Evolutionary conservation across 2,329 filamentous ascomycete species (phyloP).

Genomic region (Coleophoma crateriformis): DNA sequence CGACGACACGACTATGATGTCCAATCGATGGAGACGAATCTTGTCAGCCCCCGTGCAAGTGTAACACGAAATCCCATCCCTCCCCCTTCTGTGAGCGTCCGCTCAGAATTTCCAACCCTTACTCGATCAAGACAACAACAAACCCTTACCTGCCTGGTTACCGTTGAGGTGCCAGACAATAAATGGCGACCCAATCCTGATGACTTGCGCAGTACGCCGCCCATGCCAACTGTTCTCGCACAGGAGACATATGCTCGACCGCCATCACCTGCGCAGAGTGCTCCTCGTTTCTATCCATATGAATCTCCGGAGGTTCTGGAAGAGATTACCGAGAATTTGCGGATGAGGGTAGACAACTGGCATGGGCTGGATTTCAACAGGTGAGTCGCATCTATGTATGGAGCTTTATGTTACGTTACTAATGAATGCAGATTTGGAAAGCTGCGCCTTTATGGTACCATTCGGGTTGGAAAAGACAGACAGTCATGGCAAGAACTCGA

Average conservation of each 20-base stretch:
- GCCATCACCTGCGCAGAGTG: slow-evolving; percentile 48
- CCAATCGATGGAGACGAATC: slow-evolving; percentile 87
- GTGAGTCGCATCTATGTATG: slow-evolving; percentile 32
- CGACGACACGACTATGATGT: slow-evolving; percentile 91
- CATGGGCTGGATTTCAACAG: slow-evolving; percentile 89
- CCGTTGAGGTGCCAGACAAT: slow-evolving; percentile 86
- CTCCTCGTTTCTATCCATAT: slow-evolving; percentile 60
- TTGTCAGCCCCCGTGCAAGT: slow-evolving; percentile 64
- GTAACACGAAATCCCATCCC: slow-evolving; percentile 82
- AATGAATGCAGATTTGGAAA: slow-evolving; percentile 69
- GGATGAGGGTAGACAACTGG: slow-evolving; percentile 94
- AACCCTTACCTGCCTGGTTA: slow-evolving; percentile 87
- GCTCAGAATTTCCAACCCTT: slow-evolving; percentile 94
- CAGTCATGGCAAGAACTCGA: slow-evolving; percentile 96
- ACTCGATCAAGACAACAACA: slow-evolving; percentile 90
- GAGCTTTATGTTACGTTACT: slow-evolving; percentile 7
- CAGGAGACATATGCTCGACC: slow-evolving; percentile 50
- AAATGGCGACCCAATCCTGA: slow-evolving; percentile 87
- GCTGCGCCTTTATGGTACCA: slow-evolving; percentile 79
- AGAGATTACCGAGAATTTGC: slow-evolving; percentile 79
- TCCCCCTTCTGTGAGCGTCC: slow-evolving; percentile 83
- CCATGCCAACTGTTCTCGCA: slow-evolving; percentile 35
- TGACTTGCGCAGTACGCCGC: slow-evolving; percentile 57
- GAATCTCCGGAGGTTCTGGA: slow-evolving; percentile 74
- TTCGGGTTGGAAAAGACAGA: slow-evolving; percentile 93